Evolutionary conservation across 1,284 basidiomycete species (phyloP).

Genomic region (Ustilago vetiveriae): DNA sequence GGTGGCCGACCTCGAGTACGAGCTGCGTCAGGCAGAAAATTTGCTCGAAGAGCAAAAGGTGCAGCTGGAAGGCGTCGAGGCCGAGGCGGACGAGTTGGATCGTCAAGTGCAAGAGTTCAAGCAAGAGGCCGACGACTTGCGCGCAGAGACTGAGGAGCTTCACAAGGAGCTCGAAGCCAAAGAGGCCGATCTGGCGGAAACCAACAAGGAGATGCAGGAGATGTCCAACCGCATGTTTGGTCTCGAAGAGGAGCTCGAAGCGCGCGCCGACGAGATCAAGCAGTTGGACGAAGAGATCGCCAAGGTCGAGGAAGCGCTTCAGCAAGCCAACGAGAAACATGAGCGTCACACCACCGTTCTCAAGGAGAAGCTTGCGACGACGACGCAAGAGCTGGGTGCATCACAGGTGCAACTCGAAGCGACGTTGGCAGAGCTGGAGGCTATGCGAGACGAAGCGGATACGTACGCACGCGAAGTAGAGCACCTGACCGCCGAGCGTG

Average conservation of each 20-base stretch:
- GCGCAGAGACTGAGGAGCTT: constrained; percentile 46
- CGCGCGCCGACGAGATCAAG: constrained; percentile 70
- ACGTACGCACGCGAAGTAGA: constrained; percentile 41
- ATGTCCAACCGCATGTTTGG: constrained; percentile 60
- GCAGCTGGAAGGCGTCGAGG: constrained; percentile 68
- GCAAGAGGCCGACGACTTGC: constrained; percentile 62
- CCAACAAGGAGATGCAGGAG: constrained; percentile 73
- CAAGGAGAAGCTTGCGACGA: constrained; percentile 43
- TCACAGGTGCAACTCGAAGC: constrained; percentile 37
- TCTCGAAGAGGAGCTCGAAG: constrained; percentile 51
- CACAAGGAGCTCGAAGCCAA: constrained; percentile 45
- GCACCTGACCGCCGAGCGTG: constrained; percentile 41
- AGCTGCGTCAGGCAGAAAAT: constrained; percentile 48
- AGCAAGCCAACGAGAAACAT: constrained; percentile 68
- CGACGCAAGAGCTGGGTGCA: constrained; percentile 30
- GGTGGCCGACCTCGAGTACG: constrained; percentile 55
- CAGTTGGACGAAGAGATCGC: constrained; percentile 71
- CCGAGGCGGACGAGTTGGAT: constrained; percentile 46
- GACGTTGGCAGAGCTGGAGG: constrained; percentile 48
- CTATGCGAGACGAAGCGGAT: constrained; percentile 48
- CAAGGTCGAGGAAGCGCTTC: constrained; percentile 76
- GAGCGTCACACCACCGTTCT: constrained; percentile 50
- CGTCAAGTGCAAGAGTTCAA: constrained; percentile 45
- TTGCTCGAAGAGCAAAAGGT: constrained; percentile 66
- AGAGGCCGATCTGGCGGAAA: constrained; percentile 68